A percentile compares a stretch with the other conserved stretches of the same genome.
Conservation (phyloP, 176 grass and related monocot genomes). For the Ensete glaucum region DNA sequence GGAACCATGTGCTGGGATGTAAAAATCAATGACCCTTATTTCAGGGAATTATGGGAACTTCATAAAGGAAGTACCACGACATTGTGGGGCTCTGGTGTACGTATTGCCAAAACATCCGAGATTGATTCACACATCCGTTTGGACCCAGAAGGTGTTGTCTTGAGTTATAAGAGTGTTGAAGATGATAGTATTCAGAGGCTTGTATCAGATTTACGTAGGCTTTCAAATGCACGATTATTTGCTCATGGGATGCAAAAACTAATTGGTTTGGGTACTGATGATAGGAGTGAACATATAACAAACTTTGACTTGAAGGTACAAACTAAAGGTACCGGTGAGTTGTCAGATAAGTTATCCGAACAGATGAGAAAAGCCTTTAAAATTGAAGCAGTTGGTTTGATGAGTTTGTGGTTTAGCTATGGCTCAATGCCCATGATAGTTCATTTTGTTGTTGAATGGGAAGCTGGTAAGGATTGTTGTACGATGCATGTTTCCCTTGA, state of each 20-base stretch:
- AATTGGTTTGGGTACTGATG: constrained; percentile 61
- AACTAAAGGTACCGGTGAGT: constrained; percentile 40
- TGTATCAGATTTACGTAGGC: constrained; percentile 65
- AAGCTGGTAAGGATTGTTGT: constrained; percentile 68
- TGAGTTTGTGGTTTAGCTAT: constrained; percentile 98
- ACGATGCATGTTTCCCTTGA: constrained; percentile 98
- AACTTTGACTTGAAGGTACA: constrained; percentile 33
- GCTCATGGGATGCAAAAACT: constrained; percentile 72
- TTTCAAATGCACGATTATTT: constrained; percentile 81
- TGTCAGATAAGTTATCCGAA: constrained; percentile 62
- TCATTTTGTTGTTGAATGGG: constrained; percentile 99
- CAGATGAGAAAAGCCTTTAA: constrained; percentile 92
- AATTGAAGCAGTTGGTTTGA: constrained; percentile 92
- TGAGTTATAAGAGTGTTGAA: constrained; percentile 77
- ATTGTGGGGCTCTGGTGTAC: constrained; percentile 68
- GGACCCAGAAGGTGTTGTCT: constrained; percentile 75
- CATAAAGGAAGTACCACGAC: constrained; percentile 57
- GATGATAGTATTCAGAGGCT: constrained; percentile 68
- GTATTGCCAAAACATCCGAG: constrained; percentile 84
- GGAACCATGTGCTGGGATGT: constrained; percentile 99
- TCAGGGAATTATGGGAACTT: constrained; percentile 85
- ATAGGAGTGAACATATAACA: constrained; percentile 45
- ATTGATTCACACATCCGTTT: constrained; percentile 90
- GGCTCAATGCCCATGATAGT: constrained; percentile 77
- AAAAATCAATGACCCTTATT: constrained; percentile 85